Percentiles rank a stretch among this genome's conserved stretches.
Evolutionary conservation across 192 early-diverging fungal species (phyloP).

Genomic region (Spinellus fusiger): DNA sequence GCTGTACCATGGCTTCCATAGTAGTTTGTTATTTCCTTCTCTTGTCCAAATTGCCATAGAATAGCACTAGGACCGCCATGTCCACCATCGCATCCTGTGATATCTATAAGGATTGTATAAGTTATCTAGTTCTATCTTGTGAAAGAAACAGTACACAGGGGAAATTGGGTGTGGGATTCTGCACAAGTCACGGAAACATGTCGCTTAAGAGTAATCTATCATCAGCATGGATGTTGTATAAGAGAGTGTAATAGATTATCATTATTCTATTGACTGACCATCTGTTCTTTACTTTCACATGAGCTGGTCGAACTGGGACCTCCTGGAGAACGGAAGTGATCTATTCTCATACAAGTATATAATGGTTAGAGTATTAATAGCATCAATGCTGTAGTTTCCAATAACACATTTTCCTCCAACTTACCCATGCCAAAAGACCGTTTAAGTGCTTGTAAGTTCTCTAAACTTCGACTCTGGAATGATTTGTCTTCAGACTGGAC

Average conservation of each 20-base stretch:
- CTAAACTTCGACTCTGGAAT: slow-evolving; percentile 34
- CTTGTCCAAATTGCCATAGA: slow-evolving; percentile 79
- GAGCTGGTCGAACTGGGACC: slow-evolving; percentile 5
- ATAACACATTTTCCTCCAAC: neutral
- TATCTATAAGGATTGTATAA: slow-evolving; percentile 17
- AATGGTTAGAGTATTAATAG: too few relatives aligned
- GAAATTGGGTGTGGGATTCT: slow-evolving; percentile 41
- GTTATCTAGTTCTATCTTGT: neutral
- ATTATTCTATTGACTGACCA: slow-evolving; percentile 9
- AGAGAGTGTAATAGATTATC: neutral
- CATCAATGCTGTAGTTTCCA: too few relatives aligned
- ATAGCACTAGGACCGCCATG: slow-evolving; percentile 55
- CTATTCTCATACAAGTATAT: neutral
- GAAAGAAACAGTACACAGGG: slow-evolving; percentile 26
- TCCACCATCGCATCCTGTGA: slow-evolving; percentile 42
- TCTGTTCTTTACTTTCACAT: slow-evolving; percentile 14
- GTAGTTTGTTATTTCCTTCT: slow-evolving; percentile 59
- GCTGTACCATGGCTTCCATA: slow-evolving; percentile 37
- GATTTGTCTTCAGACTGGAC: slow-evolving; percentile 23
- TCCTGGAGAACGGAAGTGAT: slow-evolving; percentile 11
- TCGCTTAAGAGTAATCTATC: slow-evolving; percentile 23
- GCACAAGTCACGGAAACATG: slow-evolving; percentile 36
- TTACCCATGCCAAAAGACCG: slow-evolving; percentile 28
- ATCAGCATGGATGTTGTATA: slow-evolving; percentile 7
- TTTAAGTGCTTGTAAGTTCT: slow-evolving; percentile 54